Conservation (phyloP, 2,329 filamentous ascomycete genomes). For the Davidsoniella eucalypti region DNA sequence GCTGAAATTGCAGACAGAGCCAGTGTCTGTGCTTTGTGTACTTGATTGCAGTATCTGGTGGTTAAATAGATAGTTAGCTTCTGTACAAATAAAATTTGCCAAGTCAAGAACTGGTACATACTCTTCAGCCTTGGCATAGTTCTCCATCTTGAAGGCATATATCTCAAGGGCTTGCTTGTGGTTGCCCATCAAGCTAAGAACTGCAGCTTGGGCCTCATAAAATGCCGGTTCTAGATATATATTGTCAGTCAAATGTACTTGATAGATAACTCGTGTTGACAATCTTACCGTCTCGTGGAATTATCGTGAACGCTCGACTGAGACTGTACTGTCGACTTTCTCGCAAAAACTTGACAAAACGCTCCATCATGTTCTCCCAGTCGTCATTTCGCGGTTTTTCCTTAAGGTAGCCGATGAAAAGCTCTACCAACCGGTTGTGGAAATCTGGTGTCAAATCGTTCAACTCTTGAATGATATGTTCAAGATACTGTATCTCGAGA, state of each 20-base stretch:
- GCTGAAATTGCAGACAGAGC: conserved; percentile 23
- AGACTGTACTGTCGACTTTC: conserved; percentile 69
- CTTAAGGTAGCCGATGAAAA: conserved; percentile 44
- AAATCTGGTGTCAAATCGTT: conserved; percentile 73
- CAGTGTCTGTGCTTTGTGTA: conserved; percentile 49
- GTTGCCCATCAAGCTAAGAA: conserved; percentile 86
- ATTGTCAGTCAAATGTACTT: not conserved
- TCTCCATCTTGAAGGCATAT: conserved; percentile 84
- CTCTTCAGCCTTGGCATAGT: conserved; percentile 86
- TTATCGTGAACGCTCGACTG: conserved; percentile 55
- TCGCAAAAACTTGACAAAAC: conserved; percentile 58
- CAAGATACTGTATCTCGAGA: conserved; percentile 68
- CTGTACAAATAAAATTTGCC: conserved; percentile 21
- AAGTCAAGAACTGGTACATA: conserved; percentile 27
- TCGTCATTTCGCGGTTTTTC: conserved; percentile 27
- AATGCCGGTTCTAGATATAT: conserved; percentile 53
- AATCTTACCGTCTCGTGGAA: conserved; percentile 60
- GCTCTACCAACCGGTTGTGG: conserved; percentile 66
- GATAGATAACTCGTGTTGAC: not conserved
- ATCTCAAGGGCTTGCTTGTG: conserved; percentile 94
- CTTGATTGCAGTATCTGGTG: conserved; percentile 63
- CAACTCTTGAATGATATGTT: conserved; percentile 79
- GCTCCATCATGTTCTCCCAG: conserved; percentile 43
- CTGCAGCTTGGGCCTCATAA: conserved; percentile 76
- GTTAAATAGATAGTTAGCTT: conserved; percentile 6